Base-by-base conservation (phyloP, 768 basidiomycete species). In the Lactarius evosmus region DNA sequence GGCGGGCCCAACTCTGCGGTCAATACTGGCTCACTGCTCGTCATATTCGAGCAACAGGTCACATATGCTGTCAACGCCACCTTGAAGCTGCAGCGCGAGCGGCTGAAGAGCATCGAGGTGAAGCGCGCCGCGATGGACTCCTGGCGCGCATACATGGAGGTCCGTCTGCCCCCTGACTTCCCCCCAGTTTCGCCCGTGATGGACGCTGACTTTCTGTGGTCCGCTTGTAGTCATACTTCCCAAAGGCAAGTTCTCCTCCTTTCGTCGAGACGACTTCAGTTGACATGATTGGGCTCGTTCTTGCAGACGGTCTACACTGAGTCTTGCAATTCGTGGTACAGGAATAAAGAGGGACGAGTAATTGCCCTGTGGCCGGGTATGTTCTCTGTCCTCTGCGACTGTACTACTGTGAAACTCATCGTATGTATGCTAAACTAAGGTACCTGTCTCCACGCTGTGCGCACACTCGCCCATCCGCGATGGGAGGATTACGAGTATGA, bases 401-500 rank as follows among this genome's bases (percentile, higher is more conserved):
- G n/a, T n/a, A n/a, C n/a, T n/a, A n/a, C n/a, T n/a, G n/a, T n/a
- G n/a, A n/a, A n/a, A n/a, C n/a, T n/a, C n/a, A n/a, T n/a, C n/a
- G n/a, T n/a, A n/a, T n/a, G n/a, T n/a, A n/a, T n/a, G n/a, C 19
- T 29, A 14, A n/a, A n/a, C 33, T 51, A n/a, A n/a, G n/a, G n/a
- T n/a, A n/a, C n/a, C n/a, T n/a, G n/a, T n/a, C n/a, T n/a, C n/a
- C n/a, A n/a, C 36, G 58, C 82, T 0, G 72, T 76, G 6, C 77
- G 76, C 30, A 78, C 80, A 1, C 71, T 88, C 6, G 73, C 74
- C 40, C 71, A 83, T 69, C 85, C 85, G 6, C 80, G 86, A 6
- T 87, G 85, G 85, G 86, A 88, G 63, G 86, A 87, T 67, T 87
- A 76, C 64, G 76, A 78, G 49, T 85, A 83, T 62, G 80, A 85